Evolutionary conservation across 75 land plant species (phyloP).

Genomic region (Pinus tabuliformis): DNA sequence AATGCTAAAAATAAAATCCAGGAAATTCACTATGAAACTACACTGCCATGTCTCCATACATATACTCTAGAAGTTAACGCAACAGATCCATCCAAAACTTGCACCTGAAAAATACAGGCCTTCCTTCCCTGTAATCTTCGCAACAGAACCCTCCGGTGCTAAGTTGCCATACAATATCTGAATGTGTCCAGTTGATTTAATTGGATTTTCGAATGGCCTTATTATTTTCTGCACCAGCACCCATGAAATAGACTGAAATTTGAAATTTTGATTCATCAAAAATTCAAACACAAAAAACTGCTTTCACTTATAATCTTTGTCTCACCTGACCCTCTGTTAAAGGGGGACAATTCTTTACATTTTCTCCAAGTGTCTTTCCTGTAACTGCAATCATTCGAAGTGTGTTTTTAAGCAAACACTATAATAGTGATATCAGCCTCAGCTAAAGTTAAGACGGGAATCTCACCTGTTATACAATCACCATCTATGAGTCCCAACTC

Average conservation of each 20-base stretch:
- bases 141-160: constrained; percentile 97
- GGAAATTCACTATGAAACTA: background rate
- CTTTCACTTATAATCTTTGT: background rate
- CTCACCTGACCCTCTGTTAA: constrained; percentile 81
- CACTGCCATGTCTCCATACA: background rate
- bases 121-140: constrained; percentile 99
- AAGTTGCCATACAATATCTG: constrained; percentile 92
- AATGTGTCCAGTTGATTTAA: constrained; percentile 88
- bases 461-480: constrained; percentile 87
- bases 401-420: background rate
- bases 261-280: background rate
- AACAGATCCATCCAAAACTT: background rate
- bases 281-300: background rate
- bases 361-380: constrained; percentile 94
- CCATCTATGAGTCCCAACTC: constrained; percentile 81
- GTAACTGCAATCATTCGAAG: constrained; percentile 57
- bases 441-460: background rate
- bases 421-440: background rate
- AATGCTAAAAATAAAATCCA: background rate
- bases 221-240: constrained; percentile 63
- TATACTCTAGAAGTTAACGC: background rate
- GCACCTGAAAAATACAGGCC: constrained; percentile 88
- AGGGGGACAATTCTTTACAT: constrained; percentile 56
- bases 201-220: constrained; percentile 67
- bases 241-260: background rate